phyloP scores from a whole-genome alignment of 192 early-diverging fungal genomes.

The Backusella macrospora region DNA sequence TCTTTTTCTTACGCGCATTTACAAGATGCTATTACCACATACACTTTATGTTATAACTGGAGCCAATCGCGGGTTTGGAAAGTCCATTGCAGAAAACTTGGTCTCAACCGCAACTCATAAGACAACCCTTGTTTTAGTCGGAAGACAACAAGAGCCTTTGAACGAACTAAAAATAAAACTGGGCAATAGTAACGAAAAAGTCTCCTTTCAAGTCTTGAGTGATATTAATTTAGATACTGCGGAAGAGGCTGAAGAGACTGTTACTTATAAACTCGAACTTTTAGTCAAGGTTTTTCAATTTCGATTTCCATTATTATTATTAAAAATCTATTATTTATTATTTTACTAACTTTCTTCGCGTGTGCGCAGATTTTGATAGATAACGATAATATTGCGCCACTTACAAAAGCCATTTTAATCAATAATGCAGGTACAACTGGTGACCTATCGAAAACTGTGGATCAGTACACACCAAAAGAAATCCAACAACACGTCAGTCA shows the following conservation, averaged over 20 bases:
- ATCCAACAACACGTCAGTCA: constrained; percentile 52
- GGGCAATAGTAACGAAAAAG: constrained; percentile 2
- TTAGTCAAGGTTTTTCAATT: constrained; percentile 13
- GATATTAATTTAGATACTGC: constrained; percentile 19
- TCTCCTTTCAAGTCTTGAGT: constrained; percentile 3
- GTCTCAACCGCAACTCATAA: constrained; percentile 27
- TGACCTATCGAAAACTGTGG: constrained; percentile 62
- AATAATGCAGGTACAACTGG: constrained; percentile 81
- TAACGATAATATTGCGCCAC: constrained; percentile 5
- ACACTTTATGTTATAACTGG: constrained; percentile 61
- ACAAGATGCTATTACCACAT: constrained; percentile 28
- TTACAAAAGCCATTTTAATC: constrained; percentile 55
- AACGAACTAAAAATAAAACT: constrained; percentile 31
- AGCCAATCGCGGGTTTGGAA: constrained; percentile 69
- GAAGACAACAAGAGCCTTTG: constrained; percentile 41
- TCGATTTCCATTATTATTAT: neutral
- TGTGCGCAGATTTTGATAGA: neutral
- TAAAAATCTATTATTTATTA: neutral
- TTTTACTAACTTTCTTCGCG: neutral
- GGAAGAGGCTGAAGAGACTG: constrained; percentile 7
- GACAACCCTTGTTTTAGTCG: constrained; percentile 59
- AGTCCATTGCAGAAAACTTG: constrained; percentile 50
- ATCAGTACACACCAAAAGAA: constrained; percentile 51
- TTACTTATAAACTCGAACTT: neutral
- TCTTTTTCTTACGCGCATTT: neutral